Conservation (phyloP, 345 rosid species). For the Aquilaria sinensis region DNA sequence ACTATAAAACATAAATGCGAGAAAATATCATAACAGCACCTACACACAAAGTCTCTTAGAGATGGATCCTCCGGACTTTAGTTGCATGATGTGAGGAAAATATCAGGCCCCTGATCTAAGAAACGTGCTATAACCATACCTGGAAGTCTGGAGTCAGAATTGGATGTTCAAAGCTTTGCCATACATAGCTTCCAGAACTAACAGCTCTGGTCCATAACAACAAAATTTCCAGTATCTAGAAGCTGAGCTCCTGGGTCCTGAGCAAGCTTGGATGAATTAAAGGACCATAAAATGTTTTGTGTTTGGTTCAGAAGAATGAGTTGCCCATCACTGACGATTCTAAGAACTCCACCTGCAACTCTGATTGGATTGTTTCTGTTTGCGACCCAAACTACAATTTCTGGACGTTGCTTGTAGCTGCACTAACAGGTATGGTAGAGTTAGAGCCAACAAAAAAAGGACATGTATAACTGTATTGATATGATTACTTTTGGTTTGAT, state of each 20-base stretch:
- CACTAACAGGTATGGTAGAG: too few species aligned
- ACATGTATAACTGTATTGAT: too few species aligned
- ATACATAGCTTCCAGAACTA: conserved; percentile 3
- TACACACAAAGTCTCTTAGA: conserved; percentile 12
- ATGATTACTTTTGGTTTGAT: too few species aligned
- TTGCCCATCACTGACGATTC: conserved; percentile 16
- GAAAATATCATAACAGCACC: too few species aligned
- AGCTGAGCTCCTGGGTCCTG: conserved; percentile 15
- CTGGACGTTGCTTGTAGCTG: conserved; percentile 26
- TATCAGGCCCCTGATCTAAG: conserved; percentile 11
- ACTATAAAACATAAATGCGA: too few species aligned
- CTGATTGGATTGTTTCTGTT: conserved; percentile 29
- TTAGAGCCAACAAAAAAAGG: too few species aligned
- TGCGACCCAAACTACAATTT: conserved; percentile 36
- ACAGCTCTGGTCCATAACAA: conserved; percentile 14
- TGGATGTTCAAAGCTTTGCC: conserved; percentile 42
- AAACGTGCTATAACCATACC: conserved; percentile 27
- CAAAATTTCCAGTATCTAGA: conserved; percentile 33
- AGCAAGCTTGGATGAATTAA: conserved; percentile 5
- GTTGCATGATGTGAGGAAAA: conserved; percentile 24
- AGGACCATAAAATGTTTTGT: conserved; percentile 21
- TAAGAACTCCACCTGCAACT: conserved; percentile 17
- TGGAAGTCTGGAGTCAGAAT: conserved; percentile 30
- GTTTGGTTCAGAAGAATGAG: conserved; percentile 17
- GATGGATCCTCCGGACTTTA: conserved; percentile 23